A percentile compares a stretch with the other conserved stretches of the same genome.
Evolutionary conservation across 2,329 filamentous ascomycete species (phyloP).

Genomic region (Colletotrichum truncatum): DNA sequence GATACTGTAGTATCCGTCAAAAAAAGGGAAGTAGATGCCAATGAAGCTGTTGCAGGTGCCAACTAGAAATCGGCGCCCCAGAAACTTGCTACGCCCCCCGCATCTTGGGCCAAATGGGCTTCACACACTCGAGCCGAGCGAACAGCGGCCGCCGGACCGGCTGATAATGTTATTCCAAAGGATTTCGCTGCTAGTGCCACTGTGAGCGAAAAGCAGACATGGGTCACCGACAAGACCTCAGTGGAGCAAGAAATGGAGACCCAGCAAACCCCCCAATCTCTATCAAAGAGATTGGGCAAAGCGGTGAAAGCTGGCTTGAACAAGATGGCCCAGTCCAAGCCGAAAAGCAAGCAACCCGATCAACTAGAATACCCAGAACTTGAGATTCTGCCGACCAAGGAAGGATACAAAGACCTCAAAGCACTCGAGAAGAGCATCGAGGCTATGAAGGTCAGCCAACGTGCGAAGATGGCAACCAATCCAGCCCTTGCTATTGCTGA

Average conservation of each 20-base stretch:
- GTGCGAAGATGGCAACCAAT: constrained; percentile 9
- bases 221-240: constrained; percentile 37
- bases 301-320: constrained; percentile 38
- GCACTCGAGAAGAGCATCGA: constrained; percentile 43
- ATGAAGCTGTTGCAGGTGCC: not conserved
- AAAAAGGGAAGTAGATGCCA: not conserved
- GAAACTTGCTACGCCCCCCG: constrained; percentile 33
- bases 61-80: constrained; percentile 13
- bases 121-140: constrained; percentile 41
- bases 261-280: constrained; percentile 33
- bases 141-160: constrained; percentile 33
- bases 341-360: not conserved
- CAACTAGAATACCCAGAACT: constrained; percentile 46
- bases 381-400: constrained; percentile 42
- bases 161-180: constrained; percentile 37
- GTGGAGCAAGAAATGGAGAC: constrained; percentile 1
- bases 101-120: constrained; percentile 45
- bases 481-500: constrained; percentile 17
- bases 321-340: constrained; percentile 35
- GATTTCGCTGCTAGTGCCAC: constrained; percentile 40
- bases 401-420: constrained; percentile 41
- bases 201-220: constrained; percentile 32
- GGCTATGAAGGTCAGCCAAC: constrained; percentile 35
- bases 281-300: constrained; percentile 41
- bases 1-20: not conserved